These are phyloP conservation scores for Magnusiomyces tetraspermus DNA, from an alignment of 1,139 yeast genomes.

Conservation along the genomic window DNA sequence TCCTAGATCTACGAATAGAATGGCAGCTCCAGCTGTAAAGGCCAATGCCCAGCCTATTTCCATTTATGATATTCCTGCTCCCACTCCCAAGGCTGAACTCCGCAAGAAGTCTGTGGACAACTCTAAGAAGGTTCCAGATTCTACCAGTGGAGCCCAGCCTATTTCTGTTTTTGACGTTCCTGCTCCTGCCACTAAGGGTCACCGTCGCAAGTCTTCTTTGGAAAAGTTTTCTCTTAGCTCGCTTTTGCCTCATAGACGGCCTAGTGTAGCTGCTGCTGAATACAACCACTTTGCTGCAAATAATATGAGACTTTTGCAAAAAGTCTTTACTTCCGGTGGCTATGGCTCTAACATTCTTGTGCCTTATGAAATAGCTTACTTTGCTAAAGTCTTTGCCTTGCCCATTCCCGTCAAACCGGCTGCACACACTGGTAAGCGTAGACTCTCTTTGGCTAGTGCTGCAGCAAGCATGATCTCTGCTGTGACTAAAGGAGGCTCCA, in stretches of 20 bases:
- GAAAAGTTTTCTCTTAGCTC: not conserved
- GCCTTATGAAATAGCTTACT: conserved; percentile 3
- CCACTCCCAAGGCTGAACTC: too few species aligned
- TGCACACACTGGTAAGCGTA: not conserved
- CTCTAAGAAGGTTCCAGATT: too few species aligned
- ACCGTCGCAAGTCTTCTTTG: not conserved
- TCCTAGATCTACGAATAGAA: too few species aligned
- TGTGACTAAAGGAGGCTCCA: not conserved
- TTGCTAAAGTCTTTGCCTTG: not conserved
- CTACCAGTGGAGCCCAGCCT: too few species aligned
- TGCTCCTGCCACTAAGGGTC: not conserved
- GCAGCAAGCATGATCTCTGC: not conserved
- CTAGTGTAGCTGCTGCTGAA: not conserved
- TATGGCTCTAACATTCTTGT: not conserved
- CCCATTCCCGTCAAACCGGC: not conserved
- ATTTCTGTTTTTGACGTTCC: not conserved
- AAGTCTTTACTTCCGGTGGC: not conserved
- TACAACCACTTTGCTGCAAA: not conserved
- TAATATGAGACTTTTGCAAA: not conserved
- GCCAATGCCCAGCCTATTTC: too few species aligned
- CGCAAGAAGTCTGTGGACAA: too few species aligned
- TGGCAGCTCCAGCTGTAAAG: too few species aligned
- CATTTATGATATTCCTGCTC: too few species aligned
- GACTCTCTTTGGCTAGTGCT: not conserved
- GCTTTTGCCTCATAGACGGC: not conserved